Percentiles rank a stretch among this genome's conserved stretches.
Conservation (phyloP, 2,329 filamentous ascomycete genomes). For the Colletotrichum lupini region DNA sequence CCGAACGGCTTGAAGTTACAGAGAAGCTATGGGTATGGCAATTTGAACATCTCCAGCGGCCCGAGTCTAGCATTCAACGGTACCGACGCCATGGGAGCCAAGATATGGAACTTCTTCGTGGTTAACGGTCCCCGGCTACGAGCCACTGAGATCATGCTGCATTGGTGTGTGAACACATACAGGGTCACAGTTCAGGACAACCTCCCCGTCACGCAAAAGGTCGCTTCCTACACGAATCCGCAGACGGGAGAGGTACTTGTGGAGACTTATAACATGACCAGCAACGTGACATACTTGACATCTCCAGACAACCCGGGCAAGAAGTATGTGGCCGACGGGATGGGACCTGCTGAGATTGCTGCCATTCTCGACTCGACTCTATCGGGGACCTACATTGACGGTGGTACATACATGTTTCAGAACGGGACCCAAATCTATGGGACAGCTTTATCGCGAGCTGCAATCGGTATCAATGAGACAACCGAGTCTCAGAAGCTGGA, state of each 20-base stretch:
- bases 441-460: slow-evolving; percentile 14
- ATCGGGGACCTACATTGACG: neutral
- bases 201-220: slow-evolving; percentile 3
- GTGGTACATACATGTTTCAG: neutral
- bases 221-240: slow-evolving; percentile 5
- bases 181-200: slow-evolving; percentile 12
- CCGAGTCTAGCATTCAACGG: slow-evolving; percentile 2
- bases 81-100: neutral
- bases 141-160: slow-evolving; percentile 5
- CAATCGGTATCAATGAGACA: neutral
- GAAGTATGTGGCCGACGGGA: slow-evolving; percentile 5
- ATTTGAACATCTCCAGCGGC: slow-evolving; percentile 11
- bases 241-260: neutral
- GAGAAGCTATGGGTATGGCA: neutral
- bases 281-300: slow-evolving; percentile 17
- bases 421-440: slow-evolving; percentile 17
- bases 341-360: neutral
- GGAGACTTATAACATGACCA: slow-evolving; percentile 2
- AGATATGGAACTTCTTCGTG: slow-evolving; percentile 19
- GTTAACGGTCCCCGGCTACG: neutral
- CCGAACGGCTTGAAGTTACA: slow-evolving; percentile 2
- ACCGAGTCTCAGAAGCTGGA: slow-evolving; percentile 20
- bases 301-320: slow-evolving; percentile 10
- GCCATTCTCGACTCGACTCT: neutral
- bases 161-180: slow-evolving; percentile 27